These are phyloP conservation scores for Terana coerulea DNA, from an alignment of 768 basidiomycete genomes.

Conservation along the genomic window DNA sequence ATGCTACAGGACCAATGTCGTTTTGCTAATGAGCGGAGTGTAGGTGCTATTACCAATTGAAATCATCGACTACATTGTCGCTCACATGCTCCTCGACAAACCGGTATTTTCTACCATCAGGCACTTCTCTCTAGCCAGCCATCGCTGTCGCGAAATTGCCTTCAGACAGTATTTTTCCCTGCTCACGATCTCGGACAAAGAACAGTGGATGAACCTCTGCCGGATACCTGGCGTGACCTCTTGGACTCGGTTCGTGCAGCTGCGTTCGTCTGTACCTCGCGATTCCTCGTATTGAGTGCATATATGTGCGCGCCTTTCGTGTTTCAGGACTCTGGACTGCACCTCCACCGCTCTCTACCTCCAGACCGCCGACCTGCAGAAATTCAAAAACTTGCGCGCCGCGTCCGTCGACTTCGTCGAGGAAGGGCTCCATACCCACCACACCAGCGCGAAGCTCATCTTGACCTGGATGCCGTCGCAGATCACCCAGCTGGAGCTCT, in stretches of 20 bases:
- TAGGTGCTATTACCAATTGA: constrained; percentile 20
- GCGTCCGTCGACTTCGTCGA: constrained; percentile 20
- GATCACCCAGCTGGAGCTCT: constrained; percentile 48
- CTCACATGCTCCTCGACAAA: constrained; percentile 14
- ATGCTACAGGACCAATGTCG: no score
- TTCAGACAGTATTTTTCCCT: constrained; percentile 24
- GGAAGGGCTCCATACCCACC: constrained; percentile 22
- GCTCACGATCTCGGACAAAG: constrained; percentile 15
- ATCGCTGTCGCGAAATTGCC: constrained; percentile 25
- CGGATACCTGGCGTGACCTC: constrained; percentile 18
- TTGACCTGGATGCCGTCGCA: constrained; percentile 27
- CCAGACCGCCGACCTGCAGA: constrained; percentile 1
- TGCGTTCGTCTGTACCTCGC: no score
- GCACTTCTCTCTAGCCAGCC: constrained; percentile 24
- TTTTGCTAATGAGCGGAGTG: no score
- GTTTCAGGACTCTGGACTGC: constrained; percentile 14
- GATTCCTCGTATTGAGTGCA: no score
- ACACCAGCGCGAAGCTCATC: constrained; percentile 17
- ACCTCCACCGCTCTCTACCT: constrained; percentile 12
- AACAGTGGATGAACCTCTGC: constrained; percentile 14
- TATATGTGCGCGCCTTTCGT: constrained; percentile 19
- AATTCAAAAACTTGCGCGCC: constrained; percentile 10
- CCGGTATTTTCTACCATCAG: constrained; percentile 23
- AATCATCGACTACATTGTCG: constrained; percentile 24
- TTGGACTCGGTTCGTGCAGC: constrained; percentile 27